Evolutionary conservation across 2,329 filamentous ascomycete species (phyloP).

Genomic region (Beauveria sp.): DNA sequence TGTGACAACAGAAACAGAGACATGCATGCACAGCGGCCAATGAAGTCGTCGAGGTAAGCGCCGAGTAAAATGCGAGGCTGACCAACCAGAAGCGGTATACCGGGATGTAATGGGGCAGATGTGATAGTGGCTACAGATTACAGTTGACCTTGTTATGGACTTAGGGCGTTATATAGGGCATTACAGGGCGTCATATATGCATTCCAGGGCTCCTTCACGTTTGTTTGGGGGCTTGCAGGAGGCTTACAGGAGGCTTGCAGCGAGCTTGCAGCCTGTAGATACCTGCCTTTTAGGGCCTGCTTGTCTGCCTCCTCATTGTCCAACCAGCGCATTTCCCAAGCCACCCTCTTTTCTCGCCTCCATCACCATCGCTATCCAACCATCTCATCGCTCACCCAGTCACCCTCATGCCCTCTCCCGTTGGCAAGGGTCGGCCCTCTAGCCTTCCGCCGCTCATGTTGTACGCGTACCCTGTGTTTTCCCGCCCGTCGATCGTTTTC

Average conservation of each 20-base stretch:
- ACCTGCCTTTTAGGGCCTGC: not conserved
- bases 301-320: not conserved
- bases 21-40: not conserved
- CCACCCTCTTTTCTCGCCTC: not conserved
- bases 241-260: not conserved
- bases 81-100: slow-evolving; percentile 2
- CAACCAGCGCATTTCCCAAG: not conserved
- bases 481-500: not conserved
- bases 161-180: not conserved
- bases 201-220: not conserved
- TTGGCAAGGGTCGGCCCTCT: slow-evolving; percentile 4
- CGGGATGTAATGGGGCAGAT: slow-evolving; percentile 11
- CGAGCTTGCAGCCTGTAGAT: not conserved
- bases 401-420: not conserved
- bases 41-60: slow-evolving; percentile 9
- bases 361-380: not conserved
- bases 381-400: not conserved
- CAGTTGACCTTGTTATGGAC: too few relatives aligned
- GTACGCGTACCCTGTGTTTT: not conserved
- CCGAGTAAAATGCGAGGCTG: not conserved
- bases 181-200: not conserved
- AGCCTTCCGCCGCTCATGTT: not conserved
- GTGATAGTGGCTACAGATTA: slow-evolving; percentile 3
- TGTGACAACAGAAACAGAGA: not conserved
- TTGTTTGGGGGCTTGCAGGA: too few relatives aligned